A percentile compares a stretch with the other conserved stretches of the same genome.
These are phyloP conservation scores for Ophiocordyceps robertsii DNA, from an alignment of 2,329 filamentous ascomycete genomes.

Conservation along the genomic window DNA sequence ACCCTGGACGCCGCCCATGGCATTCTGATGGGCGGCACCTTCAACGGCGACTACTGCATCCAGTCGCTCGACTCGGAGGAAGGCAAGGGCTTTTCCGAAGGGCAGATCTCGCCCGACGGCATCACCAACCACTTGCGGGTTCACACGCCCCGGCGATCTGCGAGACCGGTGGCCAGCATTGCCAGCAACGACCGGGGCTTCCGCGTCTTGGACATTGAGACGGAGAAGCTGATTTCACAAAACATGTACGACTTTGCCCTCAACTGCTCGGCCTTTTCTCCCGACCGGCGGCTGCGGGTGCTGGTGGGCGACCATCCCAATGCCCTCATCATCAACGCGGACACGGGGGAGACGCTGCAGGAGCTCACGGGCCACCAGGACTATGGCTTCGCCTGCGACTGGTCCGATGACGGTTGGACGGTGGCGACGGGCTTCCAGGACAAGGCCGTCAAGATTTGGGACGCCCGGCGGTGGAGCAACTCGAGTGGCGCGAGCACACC, in stretches of 20 bases:
- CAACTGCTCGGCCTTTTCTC: conserved; percentile 62
- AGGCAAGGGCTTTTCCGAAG: conserved; percentile 21
- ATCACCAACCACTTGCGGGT: conserved; percentile 55
- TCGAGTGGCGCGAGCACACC: conserved; percentile 33
- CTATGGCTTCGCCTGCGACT: conserved; percentile 65
- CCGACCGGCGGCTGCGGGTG: conserved; percentile 56
- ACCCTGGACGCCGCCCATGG: conserved; percentile 38
- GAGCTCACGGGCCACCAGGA: conserved; percentile 52
- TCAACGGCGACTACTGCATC: conserved; percentile 41
- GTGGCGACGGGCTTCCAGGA: conserved; percentile 71
- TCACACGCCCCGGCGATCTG: conserved; percentile 36
- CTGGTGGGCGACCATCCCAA: conserved; percentile 58
- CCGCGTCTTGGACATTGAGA: conserved; percentile 43
- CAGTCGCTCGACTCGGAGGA: conserved; percentile 29
- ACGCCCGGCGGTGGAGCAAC: conserved; percentile 54
- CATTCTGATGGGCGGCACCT: conserved; percentile 45
- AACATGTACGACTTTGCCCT: conserved; percentile 44
- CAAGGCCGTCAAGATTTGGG: conserved; percentile 60
- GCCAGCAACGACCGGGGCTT: conserved; percentile 49
- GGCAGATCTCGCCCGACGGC: conserved; percentile 34
- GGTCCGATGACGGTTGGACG: conserved; percentile 64
- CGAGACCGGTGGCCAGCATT: conserved; percentile 41
- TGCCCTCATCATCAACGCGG: conserved; percentile 55
- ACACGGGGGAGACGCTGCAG: conserved; percentile 45
- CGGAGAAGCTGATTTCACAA: conserved; percentile 43